Evolutionary conservation across 257 asterid species (phyloP).

Genomic region (Gentiana straminea): DNA sequence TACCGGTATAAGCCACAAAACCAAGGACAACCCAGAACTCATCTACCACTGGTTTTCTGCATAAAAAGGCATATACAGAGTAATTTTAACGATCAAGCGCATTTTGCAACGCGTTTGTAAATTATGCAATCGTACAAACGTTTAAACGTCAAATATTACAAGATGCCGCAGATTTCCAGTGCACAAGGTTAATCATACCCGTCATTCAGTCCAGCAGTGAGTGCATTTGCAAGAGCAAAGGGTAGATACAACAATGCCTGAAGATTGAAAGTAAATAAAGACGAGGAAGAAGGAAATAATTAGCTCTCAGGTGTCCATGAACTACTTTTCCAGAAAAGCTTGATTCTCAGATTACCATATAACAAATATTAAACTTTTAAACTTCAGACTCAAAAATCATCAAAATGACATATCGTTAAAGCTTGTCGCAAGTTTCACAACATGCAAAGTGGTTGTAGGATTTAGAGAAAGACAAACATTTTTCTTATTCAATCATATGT

Average conservation of each 20-base stretch:
- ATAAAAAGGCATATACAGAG: neutral
- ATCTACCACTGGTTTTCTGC: slow-evolving; percentile 82
- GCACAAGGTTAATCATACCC: slow-evolving; percentile 39
- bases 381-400: no score
- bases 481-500: no score
- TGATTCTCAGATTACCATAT: no score
- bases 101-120: neutral
- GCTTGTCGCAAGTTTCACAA: no score
- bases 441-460: no score
- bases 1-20: slow-evolving; percentile 54
- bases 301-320: neutral
- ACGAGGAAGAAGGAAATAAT: neutral
- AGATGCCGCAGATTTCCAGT: no score
- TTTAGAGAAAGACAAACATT: no score
- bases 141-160: neutral
- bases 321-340: neutral
- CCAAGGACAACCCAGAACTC: slow-evolving; percentile 84
- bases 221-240: slow-evolving; percentile 84
- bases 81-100: neutral
- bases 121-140: slow-evolving; percentile 2
- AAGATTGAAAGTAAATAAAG: neutral
- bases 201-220: slow-evolving; percentile 76
- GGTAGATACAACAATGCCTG: slow-evolving; percentile 86
- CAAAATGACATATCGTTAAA: no score
- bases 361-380: no score